phyloP scores from a whole-genome alignment of 495 filamentous ascomycete species.

The Wilcoxina mikolae region DNA sequence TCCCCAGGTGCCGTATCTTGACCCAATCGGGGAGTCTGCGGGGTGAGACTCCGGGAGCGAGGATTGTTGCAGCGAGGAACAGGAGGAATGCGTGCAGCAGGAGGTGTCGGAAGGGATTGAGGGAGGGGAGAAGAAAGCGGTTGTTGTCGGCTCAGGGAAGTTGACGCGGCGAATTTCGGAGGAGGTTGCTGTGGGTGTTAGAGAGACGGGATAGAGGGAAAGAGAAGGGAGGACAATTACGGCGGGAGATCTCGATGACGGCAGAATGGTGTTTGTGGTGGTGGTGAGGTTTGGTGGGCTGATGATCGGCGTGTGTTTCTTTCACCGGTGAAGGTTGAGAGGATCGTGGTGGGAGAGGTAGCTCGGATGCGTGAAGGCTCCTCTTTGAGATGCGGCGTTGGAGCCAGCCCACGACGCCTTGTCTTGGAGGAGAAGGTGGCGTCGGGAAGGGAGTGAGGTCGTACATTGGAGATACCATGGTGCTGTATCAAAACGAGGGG shows the following conservation, averaged over 20 bases:
- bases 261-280: neutral
- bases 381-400: neutral
- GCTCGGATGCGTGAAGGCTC: neutral
- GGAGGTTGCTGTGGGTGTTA: neutral
- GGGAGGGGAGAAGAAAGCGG: neutral
- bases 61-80: neutral
- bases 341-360: neutral
- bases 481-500: too few species aligned
- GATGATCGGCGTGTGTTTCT: neutral
- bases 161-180: neutral
- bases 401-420: neutral
- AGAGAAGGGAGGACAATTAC: neutral
- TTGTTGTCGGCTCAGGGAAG: neutral
- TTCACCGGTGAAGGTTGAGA: neutral
- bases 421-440: neutral
- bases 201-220: neutral
- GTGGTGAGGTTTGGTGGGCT: neutral
- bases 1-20: neutral
- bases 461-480: neutral
- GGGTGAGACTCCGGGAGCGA: neutral
- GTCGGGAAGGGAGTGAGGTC: neutral
- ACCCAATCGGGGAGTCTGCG: neutral
- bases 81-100: neutral
- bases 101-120: neutral
- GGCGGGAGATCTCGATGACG: neutral